Base-by-base conservation (phyloP, 164 flowering plant genomes). In the Berberis vulgaris region DNA sequence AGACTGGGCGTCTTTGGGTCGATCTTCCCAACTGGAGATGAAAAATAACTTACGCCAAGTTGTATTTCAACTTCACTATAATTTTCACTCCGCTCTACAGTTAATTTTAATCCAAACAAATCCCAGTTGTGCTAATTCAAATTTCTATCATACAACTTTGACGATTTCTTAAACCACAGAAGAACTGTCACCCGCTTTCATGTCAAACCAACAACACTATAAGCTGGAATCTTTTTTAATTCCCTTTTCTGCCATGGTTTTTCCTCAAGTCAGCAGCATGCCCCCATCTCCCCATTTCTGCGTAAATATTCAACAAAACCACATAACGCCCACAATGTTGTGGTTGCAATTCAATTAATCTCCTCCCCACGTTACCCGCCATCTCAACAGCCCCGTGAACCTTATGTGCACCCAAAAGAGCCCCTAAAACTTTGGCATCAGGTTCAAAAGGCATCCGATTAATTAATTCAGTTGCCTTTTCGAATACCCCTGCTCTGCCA, bases 401-500 rank as follows among this genome's bases (percentile, higher is more conserved):
- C 71, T 70, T 86, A 75, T 89, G 88, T 44, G 88, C 89, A 68
- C 89, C 89, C 69, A 88, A 58, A 69, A 91, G 81, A 44, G 94
- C 88, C 45, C 96, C 96, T 74, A 83, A 67, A 41, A 89, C 90
- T 5, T 86, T 69, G 41, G 79, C 86, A 73, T 91, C 92, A 41
- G 94, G 81, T 65, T 88, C 79, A 69, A 85, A 75, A 45, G 96
- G 94, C 94, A 89, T 84, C 11, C 47, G 72, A 38, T 57, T 67
- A 1, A 86, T 65, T 62, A 89, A 63, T 26, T 77, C 76, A 1
- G 10, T 54, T 12, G 96, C 96, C 65, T 85, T 91, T 54, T 47
- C 68, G 62, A 89, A 58, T 44, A 71, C 78, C 26, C 97, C 96
- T 12, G 91, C 87, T 64, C 84, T 81, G n/a, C 92, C 92, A 52